Base-by-base conservation (phyloP, 345 rosid species). In the Kandelia obovata region DNA sequence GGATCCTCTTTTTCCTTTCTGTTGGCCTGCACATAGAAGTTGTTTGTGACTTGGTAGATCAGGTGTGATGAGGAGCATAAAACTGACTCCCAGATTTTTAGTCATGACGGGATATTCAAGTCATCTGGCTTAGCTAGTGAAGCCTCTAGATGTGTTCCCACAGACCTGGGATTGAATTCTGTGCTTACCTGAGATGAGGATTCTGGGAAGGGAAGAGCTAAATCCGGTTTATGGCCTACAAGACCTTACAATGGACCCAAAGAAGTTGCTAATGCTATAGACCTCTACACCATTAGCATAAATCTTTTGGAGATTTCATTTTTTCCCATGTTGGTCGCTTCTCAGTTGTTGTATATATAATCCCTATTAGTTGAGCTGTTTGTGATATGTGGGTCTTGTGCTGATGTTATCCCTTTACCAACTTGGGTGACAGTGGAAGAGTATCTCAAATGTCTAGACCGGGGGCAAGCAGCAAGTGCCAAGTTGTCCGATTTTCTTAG, bases 401-500 rank as follows among this genome's bases (percentile, higher is more conserved):
- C 17, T 73, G 37, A 69, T 51, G 19, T 25, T 10, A 3, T 69
- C 30, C 68, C 30, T 46, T 8, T 37, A 15, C 43, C 25, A 63
- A 51, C 19, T 64, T 72, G 71, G 76, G 52, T 65, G 61, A 56
- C 70, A 88, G 98, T 87, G 86, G 95, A 89, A 0, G 90, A 86
- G 63, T 94, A 88, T 62, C 81, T 89, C 73, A 74, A 77, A 16
- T 88, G 95, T 71, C 72, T 89, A 25, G 93, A 87, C 55, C 82
- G 88, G 10, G 92, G 96, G n/a, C 84, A 78, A 30, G 88, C 98
- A 67, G 96, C 92, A 26, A 32, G 85, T 26, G 75, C 80, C 53
- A 88, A 84, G 71, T 71, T 91, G 84, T 88, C 97, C 25, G 86
- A 84, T 81, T 85, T 91, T 72, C 86, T 91, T 7, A 78, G 98